Conservation (phyloP, 495 filamentous ascomycete species). For the Cercophora samala region DNA sequence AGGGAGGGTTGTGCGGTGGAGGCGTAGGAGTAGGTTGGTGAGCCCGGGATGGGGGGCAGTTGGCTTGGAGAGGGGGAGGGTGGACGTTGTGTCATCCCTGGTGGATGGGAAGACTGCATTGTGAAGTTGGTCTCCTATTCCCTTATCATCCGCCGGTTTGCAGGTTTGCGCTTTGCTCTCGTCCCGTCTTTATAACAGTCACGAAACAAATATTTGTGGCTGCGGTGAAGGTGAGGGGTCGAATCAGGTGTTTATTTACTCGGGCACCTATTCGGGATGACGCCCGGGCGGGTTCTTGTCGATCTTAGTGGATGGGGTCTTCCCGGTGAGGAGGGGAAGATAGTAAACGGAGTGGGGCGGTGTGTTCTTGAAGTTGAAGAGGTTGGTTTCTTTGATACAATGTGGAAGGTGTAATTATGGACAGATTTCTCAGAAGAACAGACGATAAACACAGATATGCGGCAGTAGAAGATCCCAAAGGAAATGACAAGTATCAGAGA, state of each 20-base stretch:
- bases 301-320: not conserved
- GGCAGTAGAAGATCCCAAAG: not conserved
- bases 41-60: slow-evolving; percentile 52
- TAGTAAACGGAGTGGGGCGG: not conserved
- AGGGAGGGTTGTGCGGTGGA: slow-evolving; percentile 55
- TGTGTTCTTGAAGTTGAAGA: not conserved
- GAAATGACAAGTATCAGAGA: not conserved
- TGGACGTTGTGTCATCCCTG: slow-evolving; percentile 31
- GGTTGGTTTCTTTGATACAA: not conserved
- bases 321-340: not conserved
- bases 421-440: not conserved
- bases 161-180: not conserved
- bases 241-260: not conserved
- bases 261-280: not conserved
- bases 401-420: not conserved
- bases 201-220: not conserved
- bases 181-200: not conserved
- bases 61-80: slow-evolving; percentile 48
- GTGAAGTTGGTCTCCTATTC: not conserved
- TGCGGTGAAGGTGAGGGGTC: not conserved
- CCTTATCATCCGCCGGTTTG: not conserved
- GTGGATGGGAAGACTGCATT: not conserved
- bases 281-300: not conserved
- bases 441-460: not conserved
- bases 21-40: slow-evolving; percentile 59